Evolutionary conservation across 768 basidiomycete genomes (phyloP).

Genomic region (Dacryopinax primogenitus): DNA sequence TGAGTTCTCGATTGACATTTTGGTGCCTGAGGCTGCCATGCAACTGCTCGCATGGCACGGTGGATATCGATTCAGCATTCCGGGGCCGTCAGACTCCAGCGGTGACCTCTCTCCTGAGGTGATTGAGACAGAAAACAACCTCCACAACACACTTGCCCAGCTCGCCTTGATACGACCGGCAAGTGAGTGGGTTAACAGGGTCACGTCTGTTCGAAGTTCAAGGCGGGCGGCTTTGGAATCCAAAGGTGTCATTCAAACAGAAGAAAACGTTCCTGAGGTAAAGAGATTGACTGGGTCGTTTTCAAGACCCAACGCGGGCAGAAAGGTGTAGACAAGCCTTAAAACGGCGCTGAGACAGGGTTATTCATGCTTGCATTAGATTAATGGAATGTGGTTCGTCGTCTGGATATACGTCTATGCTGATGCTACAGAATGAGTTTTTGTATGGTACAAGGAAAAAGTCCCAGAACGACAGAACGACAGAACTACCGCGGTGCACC

Average conservation of each 20-base stretch:
- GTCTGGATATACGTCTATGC: constrained; percentile 3
- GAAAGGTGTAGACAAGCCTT: neutral
- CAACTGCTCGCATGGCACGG: constrained; percentile 6
- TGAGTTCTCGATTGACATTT: constrained; percentile 9
- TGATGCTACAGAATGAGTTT: neutral
- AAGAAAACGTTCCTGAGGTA: neutral
- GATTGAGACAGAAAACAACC: constrained; percentile 16
- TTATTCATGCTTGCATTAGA: neutral
- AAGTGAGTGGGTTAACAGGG: constrained; percentile 16
- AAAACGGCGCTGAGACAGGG: no score
- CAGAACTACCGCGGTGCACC: constrained; percentile 12
- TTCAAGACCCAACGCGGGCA: neutral
- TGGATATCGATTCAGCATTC: constrained; percentile 33
- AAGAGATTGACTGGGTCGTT: neutral
- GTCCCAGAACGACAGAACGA: neutral
- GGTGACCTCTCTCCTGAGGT: neutral
- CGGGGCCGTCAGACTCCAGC: constrained; percentile 45
- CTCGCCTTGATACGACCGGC: constrained; percentile 31
- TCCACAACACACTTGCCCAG: constrained; percentile 28
- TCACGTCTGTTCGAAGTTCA: constrained; percentile 7
- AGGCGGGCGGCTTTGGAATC: neutral
- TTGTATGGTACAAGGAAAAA: neutral
- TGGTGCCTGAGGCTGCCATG: constrained; percentile 1
- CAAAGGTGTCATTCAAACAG: neutral
- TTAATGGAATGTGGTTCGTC: neutral